Percentiles rank a stretch among this genome's conserved stretches.
phyloP scores from a whole-genome alignment of 805 yeast species.

The Torulaspora microellipsoides region DNA sequence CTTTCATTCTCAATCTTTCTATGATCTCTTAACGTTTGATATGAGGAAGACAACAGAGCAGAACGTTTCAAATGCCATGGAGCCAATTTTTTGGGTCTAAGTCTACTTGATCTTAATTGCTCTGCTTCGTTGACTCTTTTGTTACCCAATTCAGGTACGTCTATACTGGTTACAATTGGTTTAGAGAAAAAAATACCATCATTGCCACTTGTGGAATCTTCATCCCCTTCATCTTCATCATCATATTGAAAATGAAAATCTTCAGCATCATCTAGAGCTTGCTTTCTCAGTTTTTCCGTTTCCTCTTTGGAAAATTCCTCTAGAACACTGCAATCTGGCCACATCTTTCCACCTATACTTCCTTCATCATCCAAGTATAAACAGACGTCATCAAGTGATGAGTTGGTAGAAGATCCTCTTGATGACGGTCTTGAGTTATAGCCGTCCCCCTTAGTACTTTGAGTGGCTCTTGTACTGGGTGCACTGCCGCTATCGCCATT shows the following conservation, averaged over 20 bases:
- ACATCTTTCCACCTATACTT: constrained; percentile 33
- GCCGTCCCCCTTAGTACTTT: constrained; percentile 26
- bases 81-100: constrained; percentile 68
- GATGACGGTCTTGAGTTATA: constrained; percentile 42
- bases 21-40: constrained; percentile 11
- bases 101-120: constrained; percentile 49
- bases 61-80: constrained; percentile 59
- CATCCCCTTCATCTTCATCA: constrained; percentile 27
- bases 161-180: constrained; percentile 43
- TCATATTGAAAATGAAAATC: constrained; percentile 38
- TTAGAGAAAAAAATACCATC: constrained; percentile 38
- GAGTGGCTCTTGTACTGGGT: constrained; percentile 3
- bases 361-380: constrained; percentile 64
- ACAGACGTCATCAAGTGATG: constrained; percentile 89
- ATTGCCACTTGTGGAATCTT: constrained; percentile 11
- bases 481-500: constrained; percentile 4
- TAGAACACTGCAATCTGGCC: constrained; percentile 83
- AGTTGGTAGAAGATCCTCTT: constrained; percentile 45
- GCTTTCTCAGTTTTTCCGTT: constrained; percentile 42
- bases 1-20: constrained; percentile 10
- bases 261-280: constrained; percentile 38
- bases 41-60: constrained; percentile 7
- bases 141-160: constrained; percentile 39
- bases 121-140: constrained; percentile 54
- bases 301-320: constrained; percentile 78